Conservation (phyloP, 305 asterid species). For the Fraxinus sp. region DNA sequence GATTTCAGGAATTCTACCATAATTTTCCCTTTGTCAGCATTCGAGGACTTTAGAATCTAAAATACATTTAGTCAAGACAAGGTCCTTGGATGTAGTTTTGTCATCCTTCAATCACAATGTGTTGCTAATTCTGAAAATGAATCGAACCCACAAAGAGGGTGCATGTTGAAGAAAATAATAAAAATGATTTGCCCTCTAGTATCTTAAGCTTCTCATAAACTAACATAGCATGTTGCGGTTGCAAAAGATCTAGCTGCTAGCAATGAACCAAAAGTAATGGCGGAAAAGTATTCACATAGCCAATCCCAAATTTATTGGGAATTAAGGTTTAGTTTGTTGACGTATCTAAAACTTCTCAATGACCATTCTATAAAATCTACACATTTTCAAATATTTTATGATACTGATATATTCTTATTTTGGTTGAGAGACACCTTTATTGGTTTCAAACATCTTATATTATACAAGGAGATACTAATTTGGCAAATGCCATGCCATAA, state of each 20-base stretch:
- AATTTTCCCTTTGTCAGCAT: not conserved
- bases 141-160: not conserved
- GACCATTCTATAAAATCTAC: not conserved
- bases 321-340: not conserved
- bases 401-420: not conserved
- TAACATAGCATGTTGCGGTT: not conserved
- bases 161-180: not conserved
- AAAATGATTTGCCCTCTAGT: not conserved
- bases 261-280: not conserved
- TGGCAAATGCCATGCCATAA: not conserved
- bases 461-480: not conserved
- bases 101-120: not conserved
- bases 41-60: not conserved
- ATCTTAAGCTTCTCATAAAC: not conserved
- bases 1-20: not conserved
- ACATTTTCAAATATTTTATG: not conserved
- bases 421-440: not conserved
- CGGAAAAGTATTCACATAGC: not conserved
- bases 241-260: not conserved
- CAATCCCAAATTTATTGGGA: not conserved
- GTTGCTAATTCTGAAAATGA: not conserved
- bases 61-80: not conserved
- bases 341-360: not conserved
- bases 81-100: not conserved
- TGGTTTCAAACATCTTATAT: not conserved